Percentiles rank a stretch among this genome's conserved stretches.
phyloP scores from a whole-genome alignment of 2,329 filamentous ascomycete genomes.

The Fusarium pseudoanthophilum region DNA sequence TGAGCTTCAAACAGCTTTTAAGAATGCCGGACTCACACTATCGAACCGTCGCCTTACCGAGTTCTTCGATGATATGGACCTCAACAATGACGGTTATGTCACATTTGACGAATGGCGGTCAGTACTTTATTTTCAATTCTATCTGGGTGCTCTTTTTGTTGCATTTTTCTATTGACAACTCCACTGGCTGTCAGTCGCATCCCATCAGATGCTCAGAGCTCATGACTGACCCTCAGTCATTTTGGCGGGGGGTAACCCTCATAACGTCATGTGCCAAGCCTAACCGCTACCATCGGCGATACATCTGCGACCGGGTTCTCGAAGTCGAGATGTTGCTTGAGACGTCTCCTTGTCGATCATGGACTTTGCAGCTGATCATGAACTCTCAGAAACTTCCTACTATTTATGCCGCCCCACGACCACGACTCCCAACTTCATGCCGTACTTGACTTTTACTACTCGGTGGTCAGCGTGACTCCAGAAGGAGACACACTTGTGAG shows the following conservation, averaged over 20 bases:
- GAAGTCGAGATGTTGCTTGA: background rate
- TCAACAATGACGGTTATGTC: conserved; percentile 87
- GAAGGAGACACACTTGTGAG: conserved; percentile 95
- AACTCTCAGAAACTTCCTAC: conserved; percentile 80
- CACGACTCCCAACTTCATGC: conserved; percentile 78
- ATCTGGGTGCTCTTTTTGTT: conserved; percentile 5
- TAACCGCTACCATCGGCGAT: conserved; percentile 15
- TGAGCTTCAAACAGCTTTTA: conserved; percentile 85
- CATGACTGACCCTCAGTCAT: conserved; percentile 45
- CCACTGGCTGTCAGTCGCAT: conserved; percentile 22
- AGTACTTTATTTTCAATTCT: conserved; percentile 50
- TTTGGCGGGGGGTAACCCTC: conserved; percentile 40
- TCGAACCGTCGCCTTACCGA: conserved; percentile 79
- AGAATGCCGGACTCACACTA: conserved; percentile 80
- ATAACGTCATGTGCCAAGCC: conserved; percentile 47
- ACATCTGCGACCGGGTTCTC: conserved; percentile 13
- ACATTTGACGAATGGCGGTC: conserved; percentile 98
- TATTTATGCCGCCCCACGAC: conserved; percentile 79
- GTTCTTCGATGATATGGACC: conserved; percentile 92
- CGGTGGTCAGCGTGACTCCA: conserved; percentile 86
- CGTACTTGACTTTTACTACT: conserved; percentile 90
- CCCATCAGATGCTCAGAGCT: conserved; percentile 36
- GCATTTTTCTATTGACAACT: background rate
- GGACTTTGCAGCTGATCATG: conserved; percentile 39
- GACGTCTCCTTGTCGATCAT: conserved; percentile 3